phyloP scores from a whole-genome alignment of 225 moss, liverwort and hornwort genomes.

The Polytrichum commune region DNA sequence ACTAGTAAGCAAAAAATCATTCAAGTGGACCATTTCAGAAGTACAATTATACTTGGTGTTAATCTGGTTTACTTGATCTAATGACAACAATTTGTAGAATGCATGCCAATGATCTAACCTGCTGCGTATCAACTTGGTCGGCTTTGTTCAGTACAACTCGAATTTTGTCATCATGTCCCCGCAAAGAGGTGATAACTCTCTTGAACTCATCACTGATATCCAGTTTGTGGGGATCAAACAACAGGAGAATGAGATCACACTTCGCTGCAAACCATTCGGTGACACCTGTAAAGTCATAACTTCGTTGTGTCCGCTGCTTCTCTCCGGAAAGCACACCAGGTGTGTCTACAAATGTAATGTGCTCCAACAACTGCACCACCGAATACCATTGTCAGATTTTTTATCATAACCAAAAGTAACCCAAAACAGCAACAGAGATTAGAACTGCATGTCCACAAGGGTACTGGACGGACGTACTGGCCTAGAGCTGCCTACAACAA shows the following conservation, averaged over 20 bases:
- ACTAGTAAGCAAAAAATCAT: too few species aligned
- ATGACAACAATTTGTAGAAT: too few species aligned
- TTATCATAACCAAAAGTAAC: not conserved
- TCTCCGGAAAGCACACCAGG: constrained; percentile 98
- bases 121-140: constrained; percentile 96
- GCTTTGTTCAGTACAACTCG: constrained; percentile 96
- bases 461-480: too few species aligned
- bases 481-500: not conserved
- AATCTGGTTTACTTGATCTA: too few species aligned
- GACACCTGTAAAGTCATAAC: constrained; percentile 96
- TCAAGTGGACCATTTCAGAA: too few species aligned
- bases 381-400: not conserved
- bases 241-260: constrained; percentile 86
- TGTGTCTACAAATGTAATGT: constrained; percentile 95
- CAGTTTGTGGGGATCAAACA: constrained; percentile 95
- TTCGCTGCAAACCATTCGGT: constrained; percentile 99
- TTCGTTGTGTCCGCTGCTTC: constrained; percentile 95
- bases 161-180: constrained; percentile 97
- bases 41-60: too few species aligned
- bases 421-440: not conserved
- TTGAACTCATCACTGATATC: constrained; percentile 99
- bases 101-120: constrained; percentile 39
- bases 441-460: too few species aligned
- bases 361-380: constrained; percentile 72
- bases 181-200: constrained; percentile 82